These are phyloP conservation scores for Metschnikowia cerradonensis DNA, from an alignment of 805 yeast genomes.

Conservation along the genomic window DNA sequence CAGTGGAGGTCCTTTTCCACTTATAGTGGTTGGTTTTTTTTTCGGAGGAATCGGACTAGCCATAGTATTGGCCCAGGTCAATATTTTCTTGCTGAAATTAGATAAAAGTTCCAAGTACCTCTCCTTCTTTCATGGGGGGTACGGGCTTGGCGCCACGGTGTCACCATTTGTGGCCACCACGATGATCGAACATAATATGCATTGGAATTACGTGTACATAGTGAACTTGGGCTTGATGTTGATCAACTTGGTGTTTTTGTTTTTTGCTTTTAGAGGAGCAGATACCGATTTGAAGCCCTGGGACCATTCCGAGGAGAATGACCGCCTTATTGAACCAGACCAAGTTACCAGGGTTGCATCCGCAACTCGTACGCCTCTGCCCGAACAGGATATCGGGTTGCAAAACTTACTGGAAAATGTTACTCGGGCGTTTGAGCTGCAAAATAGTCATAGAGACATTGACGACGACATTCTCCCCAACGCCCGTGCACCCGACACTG, in stretches of 20 bases:
- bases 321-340: not conserved
- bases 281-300: conserved; percentile 17
- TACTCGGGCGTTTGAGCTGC: not conserved
- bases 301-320: conserved; percentile 13
- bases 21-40: conserved; percentile 22
- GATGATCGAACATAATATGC: conserved; percentile 14
- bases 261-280: conserved; percentile 14
- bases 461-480: not conserved
- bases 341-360: not conserved
- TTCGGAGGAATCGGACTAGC: conserved; percentile 24
- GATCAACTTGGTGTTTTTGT: conserved; percentile 6
- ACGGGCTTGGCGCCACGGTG: conserved; percentile 25
- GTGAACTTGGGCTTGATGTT: conserved; percentile 16
- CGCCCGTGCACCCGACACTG: not conserved
- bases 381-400: conserved; percentile 8
- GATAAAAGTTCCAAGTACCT: conserved; percentile 20
- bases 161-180: conserved; percentile 21
- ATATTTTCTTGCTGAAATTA: conserved; percentile 21
- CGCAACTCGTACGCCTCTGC: not conserved
- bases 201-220: conserved; percentile 20
- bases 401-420: conserved; percentile 4
- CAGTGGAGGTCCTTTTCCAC: conserved; percentile 20
- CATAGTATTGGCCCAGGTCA: conserved; percentile 19
- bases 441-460: not conserved
- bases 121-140: conserved; percentile 21